Conservation (phyloP, 768 basidiomycete species). For the Sistotremastrum suecicum region DNA sequence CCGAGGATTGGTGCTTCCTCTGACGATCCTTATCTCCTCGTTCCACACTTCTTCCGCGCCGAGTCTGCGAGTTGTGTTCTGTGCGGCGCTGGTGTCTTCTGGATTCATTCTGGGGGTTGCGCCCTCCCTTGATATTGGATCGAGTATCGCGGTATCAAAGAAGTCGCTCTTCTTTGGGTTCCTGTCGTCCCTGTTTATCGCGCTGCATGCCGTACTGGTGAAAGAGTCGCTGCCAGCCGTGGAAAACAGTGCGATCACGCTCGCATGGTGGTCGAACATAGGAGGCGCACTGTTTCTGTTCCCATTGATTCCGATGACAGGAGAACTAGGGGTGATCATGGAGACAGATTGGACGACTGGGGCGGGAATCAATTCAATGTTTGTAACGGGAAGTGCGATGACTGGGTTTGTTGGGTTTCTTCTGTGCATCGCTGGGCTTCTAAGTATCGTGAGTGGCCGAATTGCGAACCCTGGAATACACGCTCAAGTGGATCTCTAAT, state of each 20-base stretch:
- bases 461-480: no score
- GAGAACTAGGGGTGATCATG: constrained; percentile 32
- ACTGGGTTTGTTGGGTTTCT: constrained; percentile 75
- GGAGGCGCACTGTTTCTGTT: constrained; percentile 52
- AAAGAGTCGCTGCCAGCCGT: constrained; percentile 55
- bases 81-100: constrained; percentile 48
- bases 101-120: constrained; percentile 70
- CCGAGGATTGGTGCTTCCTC: constrained; percentile 67
- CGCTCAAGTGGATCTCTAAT: no score
- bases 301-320: constrained; percentile 44
- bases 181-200: constrained; percentile 61
- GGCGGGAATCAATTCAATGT: constrained; percentile 22
- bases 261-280: constrained; percentile 69
- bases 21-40: constrained; percentile 66
- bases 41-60: constrained; percentile 41
- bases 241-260: constrained; percentile 55
- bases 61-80: constrained; percentile 35
- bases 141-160: constrained; percentile 25
- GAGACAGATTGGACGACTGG: constrained; percentile 28
- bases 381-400: constrained; percentile 49
- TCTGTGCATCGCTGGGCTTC: constrained; percentile 61
- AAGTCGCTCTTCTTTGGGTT: constrained; percentile 54
- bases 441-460: constrained; percentile 38
- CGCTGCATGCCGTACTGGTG: constrained; percentile 62
- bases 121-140: constrained; percentile 34